Conservation (phyloP, 2,329 filamentous ascomycete species). For the Aureobasidium namibiae region DNA sequence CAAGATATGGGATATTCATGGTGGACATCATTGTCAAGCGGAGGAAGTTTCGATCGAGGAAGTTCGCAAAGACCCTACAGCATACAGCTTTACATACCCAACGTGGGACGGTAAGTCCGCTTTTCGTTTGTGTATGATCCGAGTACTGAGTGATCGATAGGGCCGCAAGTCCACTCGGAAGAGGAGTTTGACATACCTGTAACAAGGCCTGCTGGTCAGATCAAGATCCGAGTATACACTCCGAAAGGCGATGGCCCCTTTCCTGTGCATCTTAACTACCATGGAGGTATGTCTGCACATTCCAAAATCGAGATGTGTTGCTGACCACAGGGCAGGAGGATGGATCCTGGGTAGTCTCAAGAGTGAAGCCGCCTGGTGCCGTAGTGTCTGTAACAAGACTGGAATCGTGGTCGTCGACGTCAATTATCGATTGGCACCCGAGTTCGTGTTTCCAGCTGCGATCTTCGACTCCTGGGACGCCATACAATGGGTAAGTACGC, state of each 20-base stretch:
- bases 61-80: neutral
- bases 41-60: neutral
- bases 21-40: neutral
- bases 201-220: neutral
- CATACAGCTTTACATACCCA: neutral
- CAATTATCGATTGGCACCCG: constrained; percentile 45
- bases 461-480: constrained; percentile 43
- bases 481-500: constrained; percentile 41
- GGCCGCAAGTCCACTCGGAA: neutral
- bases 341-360: constrained; percentile 37
- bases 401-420: constrained; percentile 40
- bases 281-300: constrained; percentile 23
- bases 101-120: neutral
- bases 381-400: constrained; percentile 30
- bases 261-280: constrained; percentile 16
- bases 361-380: constrained; percentile 35
- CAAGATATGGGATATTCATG: neutral
- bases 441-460: constrained; percentile 41
- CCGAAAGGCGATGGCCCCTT: neutral
- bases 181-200: neutral
- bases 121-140: no score
- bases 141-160: no score
- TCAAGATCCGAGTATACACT: neutral
- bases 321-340: constrained; percentile 23
- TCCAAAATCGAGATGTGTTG: neutral